Evolutionary conservation across 2,329 filamentous ascomycete genomes (phyloP), one percentile per base, ranked within the genome.

Genomic region (Sclerotinia glacialis): DNA sequence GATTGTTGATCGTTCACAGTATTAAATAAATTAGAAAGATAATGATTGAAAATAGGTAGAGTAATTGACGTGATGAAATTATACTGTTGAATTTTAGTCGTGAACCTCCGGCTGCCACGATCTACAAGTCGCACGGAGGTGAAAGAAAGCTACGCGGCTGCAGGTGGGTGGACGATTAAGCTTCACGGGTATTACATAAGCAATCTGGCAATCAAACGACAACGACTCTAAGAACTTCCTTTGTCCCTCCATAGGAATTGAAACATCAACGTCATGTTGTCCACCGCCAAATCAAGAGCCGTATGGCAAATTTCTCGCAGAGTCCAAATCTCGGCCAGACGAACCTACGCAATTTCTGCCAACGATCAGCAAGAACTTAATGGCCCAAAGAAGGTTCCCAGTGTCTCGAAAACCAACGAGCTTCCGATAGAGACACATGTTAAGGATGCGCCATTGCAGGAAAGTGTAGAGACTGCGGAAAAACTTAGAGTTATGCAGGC

Each of bases 391-490:
- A 73, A 81, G 71, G 79, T 81, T 71, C 78, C 80, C 56, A 86
- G 84, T 75, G 83, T 88, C 70, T 87, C 86, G 65, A 82, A 81
- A 73, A 87, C 85, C 75, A 89, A 89, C 78, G 85, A 83, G 68
- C 77, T 81, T 23, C 82, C 86, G 23, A 76, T 78, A 31, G 74
- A 84, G 77, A 70, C 83, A 65, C 80, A 81, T 47, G 76, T 77
- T n/a, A 78, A 79, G 70, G 85, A 87, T 73, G 77, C 78, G 50
- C 76, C 81, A 2, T 72, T 89, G 68, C 81, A 85, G 75, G 88
- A 90, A 76, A 78, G 78, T 52, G 79, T 82, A 7, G 80, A 81
- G 69, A 78, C 81, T 52, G 73, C 64, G 12, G 75, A 75, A 67
- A 72, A 73, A 47, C 65, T 71, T 14, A 72, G 73, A 47, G 66